phyloP scores from a whole-genome alignment of 768 basidiomycete genomes.

The Rhodocollybia butyracea region DNA sequence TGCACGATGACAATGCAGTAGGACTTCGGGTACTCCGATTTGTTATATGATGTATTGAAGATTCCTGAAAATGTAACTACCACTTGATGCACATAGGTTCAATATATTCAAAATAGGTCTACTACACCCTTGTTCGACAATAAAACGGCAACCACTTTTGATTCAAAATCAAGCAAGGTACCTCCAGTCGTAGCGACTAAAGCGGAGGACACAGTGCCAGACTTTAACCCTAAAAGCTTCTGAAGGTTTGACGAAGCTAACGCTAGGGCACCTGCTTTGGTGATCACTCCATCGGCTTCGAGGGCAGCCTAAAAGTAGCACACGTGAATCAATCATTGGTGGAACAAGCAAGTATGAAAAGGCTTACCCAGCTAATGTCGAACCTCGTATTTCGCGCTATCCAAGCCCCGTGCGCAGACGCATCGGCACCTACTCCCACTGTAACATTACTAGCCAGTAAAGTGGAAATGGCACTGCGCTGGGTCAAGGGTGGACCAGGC shows the following conservation, averaged over 20 bases:
- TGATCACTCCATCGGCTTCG: conserved; percentile 26
- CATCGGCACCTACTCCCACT: conserved; percentile 57
- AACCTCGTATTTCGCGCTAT: conserved; percentile 68
- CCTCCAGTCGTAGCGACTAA: conserved; percentile 35
- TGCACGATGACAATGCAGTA: no score
- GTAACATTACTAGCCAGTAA: conserved; percentile 66
- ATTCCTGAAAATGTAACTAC: no score
- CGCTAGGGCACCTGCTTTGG: conserved; percentile 31
- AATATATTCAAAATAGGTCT: conserved; percentile 10
- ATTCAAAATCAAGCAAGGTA: conserved; percentile 34
- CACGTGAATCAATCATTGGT: no score
- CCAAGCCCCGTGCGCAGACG: conserved; percentile 42
- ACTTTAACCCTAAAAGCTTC: conserved; percentile 34
- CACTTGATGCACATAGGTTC: no score
- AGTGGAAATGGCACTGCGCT: conserved; percentile 50
- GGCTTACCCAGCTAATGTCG: conserved; percentile 72
- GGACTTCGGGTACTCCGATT: no score
- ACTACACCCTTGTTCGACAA: conserved; percentile 24
- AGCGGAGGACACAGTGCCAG: conserved; percentile 16
- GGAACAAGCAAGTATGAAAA: not conserved
- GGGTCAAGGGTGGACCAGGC: conserved; percentile 40
- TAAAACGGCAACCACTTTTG: conserved; percentile 38
- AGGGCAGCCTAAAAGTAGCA: conserved; percentile 12
- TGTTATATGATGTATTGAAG: no score
- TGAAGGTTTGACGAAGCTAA: conserved; percentile 42